These are phyloP conservation scores for Isatis lusitanica DNA, from an alignment of 441 rosid species.

Conservation along the genomic window DNA sequence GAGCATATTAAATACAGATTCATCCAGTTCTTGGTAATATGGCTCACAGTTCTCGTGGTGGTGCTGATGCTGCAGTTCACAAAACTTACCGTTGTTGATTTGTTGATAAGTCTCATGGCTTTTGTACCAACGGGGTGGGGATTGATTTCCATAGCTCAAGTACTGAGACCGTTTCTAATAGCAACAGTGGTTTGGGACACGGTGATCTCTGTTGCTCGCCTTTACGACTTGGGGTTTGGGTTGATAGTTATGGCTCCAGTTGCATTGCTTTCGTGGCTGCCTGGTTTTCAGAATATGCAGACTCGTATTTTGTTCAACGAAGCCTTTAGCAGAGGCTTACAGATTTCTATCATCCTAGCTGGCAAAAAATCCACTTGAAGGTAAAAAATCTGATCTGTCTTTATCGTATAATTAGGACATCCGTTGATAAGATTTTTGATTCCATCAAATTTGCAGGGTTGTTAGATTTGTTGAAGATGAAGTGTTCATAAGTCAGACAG, in stretches of 20 bases:
- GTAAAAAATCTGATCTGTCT: conserved; percentile 16
- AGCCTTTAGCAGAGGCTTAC: conserved; percentile 69
- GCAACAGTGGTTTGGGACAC: conserved; percentile 76
- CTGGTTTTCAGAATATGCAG: conserved; percentile 73
- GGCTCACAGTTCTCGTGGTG: conserved; percentile 49
- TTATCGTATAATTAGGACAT: conserved; percentile 1
- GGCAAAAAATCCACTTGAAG: conserved; percentile 51
- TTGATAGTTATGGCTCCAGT: conserved; percentile 65
- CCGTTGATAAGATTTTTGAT: background rate
- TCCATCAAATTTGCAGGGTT: conserved; percentile 7
- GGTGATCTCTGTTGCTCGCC: conserved; percentile 80
- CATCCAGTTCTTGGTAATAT: conserved; percentile 61
- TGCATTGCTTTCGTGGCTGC: conserved; percentile 66
- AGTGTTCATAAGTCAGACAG: background rate
- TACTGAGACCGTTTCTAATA: conserved; percentile 72
- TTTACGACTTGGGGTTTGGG: conserved; percentile 69
- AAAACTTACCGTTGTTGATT: conserved; percentile 47
- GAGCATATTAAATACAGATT: conserved; percentile 72
- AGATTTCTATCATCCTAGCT: conserved; percentile 56
- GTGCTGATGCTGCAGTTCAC: conserved; percentile 58
- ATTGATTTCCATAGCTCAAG: conserved; percentile 73
- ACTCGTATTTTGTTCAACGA: conserved; percentile 67
- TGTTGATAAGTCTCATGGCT: conserved; percentile 73
- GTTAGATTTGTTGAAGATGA: background rate
- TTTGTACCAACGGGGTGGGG: conserved; percentile 97